Base-by-base conservation (phyloP, 768 basidiomycete species). In the Leccinum imitatum region DNA sequence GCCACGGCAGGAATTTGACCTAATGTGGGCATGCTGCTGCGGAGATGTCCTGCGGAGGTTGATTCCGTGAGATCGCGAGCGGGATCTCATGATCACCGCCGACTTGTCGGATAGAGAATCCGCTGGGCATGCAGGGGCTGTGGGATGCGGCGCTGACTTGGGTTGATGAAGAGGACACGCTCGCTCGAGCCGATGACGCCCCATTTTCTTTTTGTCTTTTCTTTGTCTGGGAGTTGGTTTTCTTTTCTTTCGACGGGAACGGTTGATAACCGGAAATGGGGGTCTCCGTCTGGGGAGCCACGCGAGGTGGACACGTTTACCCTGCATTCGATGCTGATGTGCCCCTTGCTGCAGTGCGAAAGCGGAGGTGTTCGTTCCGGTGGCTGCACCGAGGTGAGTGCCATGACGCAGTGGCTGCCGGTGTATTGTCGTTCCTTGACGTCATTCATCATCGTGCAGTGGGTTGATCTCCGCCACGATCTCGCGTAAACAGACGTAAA, bases 321-420 rank as follows among this genome's bases (percentile, higher is more conserved):
- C 14, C 23, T 53, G 46, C 51, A 46, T 56, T 62, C 46, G 59
- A 63, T 14, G 59, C 65, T 71, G 46, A 71, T 35, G 33, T 54
- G 46, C 55, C 35, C 52, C 50, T 57, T 33, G 37, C 35, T 62
- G 57, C 77, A 91, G 90, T 72, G 78, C 82, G 1, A 77, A 81
- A 15, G 93, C 92, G 17, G 93, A 96, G 72, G 95, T 97, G 25
- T 96, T 95, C 75, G 79, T 85, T 61, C 93, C 95, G 53, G 77
- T 93, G 60, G 82, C 88, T 37, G 90, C 91, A n/a, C 93, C 94
- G 21, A 92, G 90, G 91, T 90, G 65, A 67, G 84, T 71, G 54
- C 6, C 31, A 69, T 71, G 67, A 73, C 70, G 71, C 68, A 63
- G 23, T 39, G 39, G 52, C 33, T 48, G 46, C 54, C 19, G 53